Percentiles rank a stretch among this genome's conserved stretches.
phyloP scores from a whole-genome alignment of 352 stramenopile genomes.

The Phytophthora hybrid region DNA sequence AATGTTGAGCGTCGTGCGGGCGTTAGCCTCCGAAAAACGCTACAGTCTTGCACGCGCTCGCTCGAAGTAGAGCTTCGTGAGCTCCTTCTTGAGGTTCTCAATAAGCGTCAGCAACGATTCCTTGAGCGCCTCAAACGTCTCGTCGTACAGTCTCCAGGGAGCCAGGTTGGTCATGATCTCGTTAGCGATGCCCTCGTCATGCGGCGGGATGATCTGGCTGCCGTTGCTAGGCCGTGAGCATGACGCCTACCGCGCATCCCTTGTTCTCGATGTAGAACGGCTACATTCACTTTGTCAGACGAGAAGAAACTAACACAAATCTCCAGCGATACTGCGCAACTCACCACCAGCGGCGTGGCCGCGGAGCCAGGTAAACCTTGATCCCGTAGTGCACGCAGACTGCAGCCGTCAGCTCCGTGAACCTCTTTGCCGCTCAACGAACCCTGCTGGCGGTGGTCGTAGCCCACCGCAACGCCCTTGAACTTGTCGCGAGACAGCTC shows the following conservation, averaged over 20 bases:
- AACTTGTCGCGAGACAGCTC: constrained; percentile 43
- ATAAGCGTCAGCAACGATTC: constrained; percentile 52
- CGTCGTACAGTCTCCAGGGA: constrained; percentile 84
- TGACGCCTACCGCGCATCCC: constrained; percentile 86
- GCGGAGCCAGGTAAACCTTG: constrained; percentile 94
- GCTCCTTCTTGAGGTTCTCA: constrained; percentile 72
- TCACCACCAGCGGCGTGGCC: constrained; percentile 95
- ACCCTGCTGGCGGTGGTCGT: constrained; percentile 87
- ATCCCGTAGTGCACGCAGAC: constrained; percentile 86
- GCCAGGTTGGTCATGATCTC: constrained; percentile 92
- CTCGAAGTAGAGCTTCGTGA: constrained; percentile 78
- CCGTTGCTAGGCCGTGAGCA: constrained; percentile 96
- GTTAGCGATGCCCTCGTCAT: constrained; percentile 94
- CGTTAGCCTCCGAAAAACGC: constrained; percentile 75
- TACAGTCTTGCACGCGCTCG: constrained; percentile 59
- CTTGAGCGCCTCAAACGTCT: constrained; percentile 50
- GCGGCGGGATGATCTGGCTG: constrained; percentile 97
- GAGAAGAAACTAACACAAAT: neutral
- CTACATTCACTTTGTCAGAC: constrained; percentile 3
- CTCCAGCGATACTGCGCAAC: constrained; percentile 9
- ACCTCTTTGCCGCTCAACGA: constrained; percentile 88
- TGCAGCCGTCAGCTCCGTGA: constrained; percentile 86
- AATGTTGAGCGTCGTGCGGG: constrained; percentile 73
- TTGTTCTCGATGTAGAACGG: constrained; percentile 87
- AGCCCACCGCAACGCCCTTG: constrained; percentile 90